Percentiles rank a stretch among this genome's conserved stretches.
Evolutionary conservation across 345 rosid species (phyloP).

Genomic region (Gossypium raimondii): DNA sequence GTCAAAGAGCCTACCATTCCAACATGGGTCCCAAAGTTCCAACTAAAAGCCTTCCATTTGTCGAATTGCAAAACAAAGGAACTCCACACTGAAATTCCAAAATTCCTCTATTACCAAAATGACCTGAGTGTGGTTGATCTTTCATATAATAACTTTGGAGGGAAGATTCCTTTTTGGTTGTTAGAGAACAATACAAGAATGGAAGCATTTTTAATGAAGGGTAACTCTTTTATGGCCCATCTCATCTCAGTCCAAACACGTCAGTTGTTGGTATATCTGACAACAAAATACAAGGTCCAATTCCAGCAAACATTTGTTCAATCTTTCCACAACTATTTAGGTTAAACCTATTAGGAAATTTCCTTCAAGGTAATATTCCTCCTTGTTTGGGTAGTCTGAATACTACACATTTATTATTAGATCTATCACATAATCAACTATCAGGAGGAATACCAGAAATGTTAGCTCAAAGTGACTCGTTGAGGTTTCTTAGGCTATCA

Average conservation of each 20-base stretch:
- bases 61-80: neutral
- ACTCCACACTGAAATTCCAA: neutral
- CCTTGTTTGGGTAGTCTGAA: too few relatives aligned
- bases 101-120: neutral
- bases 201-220: fast-evolving
- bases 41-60: neutral
- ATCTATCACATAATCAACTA: too few relatives aligned
- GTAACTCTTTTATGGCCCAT: neutral
- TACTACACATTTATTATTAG: too few relatives aligned
- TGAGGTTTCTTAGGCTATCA: too few relatives aligned
- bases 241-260: neutral
- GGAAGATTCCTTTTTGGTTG: conserved; percentile 22
- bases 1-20: neutral
- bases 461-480: too few relatives aligned
- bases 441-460: too few relatives aligned
- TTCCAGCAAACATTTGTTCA: too few relatives aligned
- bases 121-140: neutral
- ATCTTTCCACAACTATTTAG: too few relatives aligned
- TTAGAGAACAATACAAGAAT: conserved; percentile 25
- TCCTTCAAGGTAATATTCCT: too few relatives aligned
- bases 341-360: too few relatives aligned
- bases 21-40: neutral
- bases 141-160: too few relatives aligned
- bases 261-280: neutral
- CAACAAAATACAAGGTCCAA: neutral